These are phyloP conservation scores for Irpex lacteus DNA, from an alignment of 1,284 basidiomycete species.

Conservation along the genomic window DNA sequence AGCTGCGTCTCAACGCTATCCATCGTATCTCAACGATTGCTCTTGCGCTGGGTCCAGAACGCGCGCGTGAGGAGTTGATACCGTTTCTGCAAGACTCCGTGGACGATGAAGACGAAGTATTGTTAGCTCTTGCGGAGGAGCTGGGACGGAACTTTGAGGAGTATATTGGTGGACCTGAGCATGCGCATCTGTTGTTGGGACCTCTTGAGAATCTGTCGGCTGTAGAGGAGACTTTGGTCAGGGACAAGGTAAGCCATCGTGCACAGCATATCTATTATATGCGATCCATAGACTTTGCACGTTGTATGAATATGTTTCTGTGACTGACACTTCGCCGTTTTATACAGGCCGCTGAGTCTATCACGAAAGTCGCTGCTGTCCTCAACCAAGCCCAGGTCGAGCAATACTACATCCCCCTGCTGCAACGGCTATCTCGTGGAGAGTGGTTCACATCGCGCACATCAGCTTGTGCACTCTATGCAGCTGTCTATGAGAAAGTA, in stretches of 20 bases:
- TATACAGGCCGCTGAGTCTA: slow-evolving; percentile 88
- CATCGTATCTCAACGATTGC: slow-evolving; percentile 99
- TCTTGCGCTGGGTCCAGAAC: slow-evolving; percentile 92
- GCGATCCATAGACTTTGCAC: background rate
- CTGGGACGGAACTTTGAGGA: slow-evolving; percentile 91
- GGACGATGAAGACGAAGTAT: slow-evolving; percentile 98
- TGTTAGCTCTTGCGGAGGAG: slow-evolving; percentile 95
- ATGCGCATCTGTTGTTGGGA: slow-evolving; percentile 88
- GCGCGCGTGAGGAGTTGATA: slow-evolving; percentile 94
- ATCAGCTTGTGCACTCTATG: slow-evolving; percentile 92
- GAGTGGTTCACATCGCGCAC: slow-evolving; percentile 99
- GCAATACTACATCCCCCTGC: slow-evolving; percentile 88
- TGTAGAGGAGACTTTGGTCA: slow-evolving; percentile 97
- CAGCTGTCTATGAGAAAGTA: slow-evolving; percentile 87
- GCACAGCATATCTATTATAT: background rate
- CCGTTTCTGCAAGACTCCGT: slow-evolving; percentile 98
- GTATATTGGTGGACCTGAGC: slow-evolving; percentile 90
- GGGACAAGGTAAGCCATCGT: slow-evolving; percentile 80
- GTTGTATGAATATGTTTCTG: too few relatives aligned
- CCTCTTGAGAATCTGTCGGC: slow-evolving; percentile 96
- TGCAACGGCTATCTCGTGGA: slow-evolving; percentile 87
- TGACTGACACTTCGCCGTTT: background rate
- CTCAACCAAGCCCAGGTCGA: slow-evolving; percentile 85
- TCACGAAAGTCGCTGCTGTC: slow-evolving; percentile 85
- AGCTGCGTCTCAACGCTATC: slow-evolving; percentile 93